Percentiles rank a stretch among this genome's conserved stretches.
phyloP scores from a whole-genome alignment of 257 asterid species.

The Salvia splendens region DNA sequence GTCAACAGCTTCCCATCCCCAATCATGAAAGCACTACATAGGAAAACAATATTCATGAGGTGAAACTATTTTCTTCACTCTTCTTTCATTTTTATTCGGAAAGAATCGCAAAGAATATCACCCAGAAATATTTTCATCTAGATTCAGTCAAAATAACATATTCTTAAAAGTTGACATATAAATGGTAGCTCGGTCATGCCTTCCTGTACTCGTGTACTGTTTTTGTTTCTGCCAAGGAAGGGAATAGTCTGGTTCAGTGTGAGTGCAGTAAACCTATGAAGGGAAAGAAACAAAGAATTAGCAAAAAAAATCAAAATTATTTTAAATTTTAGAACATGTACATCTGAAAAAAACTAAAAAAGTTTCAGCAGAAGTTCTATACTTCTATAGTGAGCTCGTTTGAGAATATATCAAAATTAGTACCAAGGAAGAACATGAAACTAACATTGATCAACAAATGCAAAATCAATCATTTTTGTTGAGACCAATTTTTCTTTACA shows the following conservation, averaged over 20 bases:
- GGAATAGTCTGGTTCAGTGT: slow-evolving; percentile 92
- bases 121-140: slow-evolving; percentile 22
- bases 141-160: slow-evolving; percentile 18
- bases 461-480: too few species aligned
- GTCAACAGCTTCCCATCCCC: slow-evolving; percentile 90
- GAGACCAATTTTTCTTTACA: too few species aligned
- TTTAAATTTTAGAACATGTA: slow-evolving; percentile 1
- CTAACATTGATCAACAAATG: too few species aligned
- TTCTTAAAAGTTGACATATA: slow-evolving; percentile 11
- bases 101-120: not conserved
- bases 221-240: slow-evolving; percentile 99
- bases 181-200: slow-evolving; percentile 52
- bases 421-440: too few species aligned
- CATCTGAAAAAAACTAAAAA: not conserved
- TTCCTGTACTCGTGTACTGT: slow-evolving; percentile 90
- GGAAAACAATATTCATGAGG: slow-evolving; percentile 25
- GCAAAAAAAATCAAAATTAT: not conserved
- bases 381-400: not conserved
- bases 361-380: not conserved
- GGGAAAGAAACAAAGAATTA: slow-evolving; percentile 5
- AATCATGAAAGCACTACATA: slow-evolving; percentile 86
- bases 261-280: slow-evolving; percentile 85
- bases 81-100: not conserved
- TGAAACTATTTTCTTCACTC: not conserved
- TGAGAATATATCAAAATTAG: not conserved